Conservation (phyloP, 176 grass and related monocot species). For the Lolium rigidum region DNA sequence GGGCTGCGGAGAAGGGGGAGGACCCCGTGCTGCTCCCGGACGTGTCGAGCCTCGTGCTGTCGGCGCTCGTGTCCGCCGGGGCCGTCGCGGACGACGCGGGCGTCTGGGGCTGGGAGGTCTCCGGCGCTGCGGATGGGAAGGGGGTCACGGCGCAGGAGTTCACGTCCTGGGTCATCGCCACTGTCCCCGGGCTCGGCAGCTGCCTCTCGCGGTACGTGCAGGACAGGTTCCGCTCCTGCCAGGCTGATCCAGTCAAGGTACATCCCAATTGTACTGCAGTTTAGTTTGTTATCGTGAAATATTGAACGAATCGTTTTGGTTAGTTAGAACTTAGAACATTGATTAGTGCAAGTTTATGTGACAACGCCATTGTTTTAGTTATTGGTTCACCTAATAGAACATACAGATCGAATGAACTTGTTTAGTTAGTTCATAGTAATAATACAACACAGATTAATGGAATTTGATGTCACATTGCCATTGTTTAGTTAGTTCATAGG, state of each 20-base stretch:
- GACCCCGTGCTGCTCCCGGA: conserved; percentile 59
- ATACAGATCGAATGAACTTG: too few relatives aligned
- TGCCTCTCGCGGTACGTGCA: conserved; percentile 69
- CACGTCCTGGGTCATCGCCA: conserved; percentile 71
- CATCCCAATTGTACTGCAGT: conserved; percentile 10
- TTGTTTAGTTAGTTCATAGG: conserved; percentile 1
- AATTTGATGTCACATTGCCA: background rate
- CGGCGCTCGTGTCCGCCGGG: conserved; percentile 64
- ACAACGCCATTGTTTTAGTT: too few relatives aligned
- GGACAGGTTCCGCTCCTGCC: conserved; percentile 52
- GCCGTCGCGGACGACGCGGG: conserved; percentile 56
- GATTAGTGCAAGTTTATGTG: too few relatives aligned
- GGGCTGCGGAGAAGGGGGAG: conserved; percentile 38
- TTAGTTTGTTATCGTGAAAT: conserved; percentile 3
- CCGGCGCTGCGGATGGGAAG: conserved; percentile 39
- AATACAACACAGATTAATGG: background rate
- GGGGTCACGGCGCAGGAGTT: conserved; percentile 71
- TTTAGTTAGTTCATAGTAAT: too few relatives aligned
- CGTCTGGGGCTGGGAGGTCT: conserved; percentile 65
- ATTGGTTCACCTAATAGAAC: too few relatives aligned
- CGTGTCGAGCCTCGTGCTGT: conserved; percentile 64
- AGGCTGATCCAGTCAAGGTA: conserved; percentile 54
- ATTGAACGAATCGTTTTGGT: background rate
- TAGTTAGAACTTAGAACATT: too few relatives aligned
- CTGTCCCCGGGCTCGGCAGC: conserved; percentile 53